These are phyloP conservation scores for Rhizopus stolonifer DNA, from an alignment of 371 early-diverging fungal genomes.

Conservation along the genomic window DNA sequence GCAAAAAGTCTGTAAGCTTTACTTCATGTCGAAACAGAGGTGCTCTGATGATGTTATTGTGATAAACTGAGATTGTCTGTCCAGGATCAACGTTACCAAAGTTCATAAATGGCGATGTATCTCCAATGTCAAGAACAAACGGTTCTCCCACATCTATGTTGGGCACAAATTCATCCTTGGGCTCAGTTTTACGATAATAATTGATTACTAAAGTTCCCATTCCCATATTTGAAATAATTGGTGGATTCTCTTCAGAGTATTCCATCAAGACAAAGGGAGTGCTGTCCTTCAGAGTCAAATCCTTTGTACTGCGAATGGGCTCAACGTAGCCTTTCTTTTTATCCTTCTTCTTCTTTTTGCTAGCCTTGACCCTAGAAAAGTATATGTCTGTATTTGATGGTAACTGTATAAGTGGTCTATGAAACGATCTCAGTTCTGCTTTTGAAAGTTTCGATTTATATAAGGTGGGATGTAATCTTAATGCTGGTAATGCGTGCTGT, in stretches of 20 bases:
- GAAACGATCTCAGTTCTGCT: conserved; percentile 91
- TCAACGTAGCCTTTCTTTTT: conserved; percentile 74
- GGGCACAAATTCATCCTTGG: conserved; percentile 78
- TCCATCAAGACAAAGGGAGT: conserved; percentile 89
- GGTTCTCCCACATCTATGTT: conserved; percentile 83
- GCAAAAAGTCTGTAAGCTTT: conserved; percentile 80
- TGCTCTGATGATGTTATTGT: conserved; percentile 97
- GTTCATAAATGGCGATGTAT: conserved; percentile 96
- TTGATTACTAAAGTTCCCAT: conserved; percentile 98
- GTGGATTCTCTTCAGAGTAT: conserved; percentile 99
- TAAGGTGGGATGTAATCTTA: conserved; percentile 82
- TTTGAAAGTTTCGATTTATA: conserved; percentile 90
- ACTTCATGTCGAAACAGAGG: conserved; percentile 90
- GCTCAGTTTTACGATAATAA: conserved; percentile 95
- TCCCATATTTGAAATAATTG: conserved; percentile 91
- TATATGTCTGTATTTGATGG: conserved; percentile 55
- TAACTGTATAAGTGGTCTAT: conserved; percentile 83
- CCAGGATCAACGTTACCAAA: conserved; percentile 97
- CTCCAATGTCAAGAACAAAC: conserved; percentile 89
- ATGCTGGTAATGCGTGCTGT: conserved; percentile 94
- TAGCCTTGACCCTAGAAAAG: conserved; percentile 72
- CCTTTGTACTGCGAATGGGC: conserved; percentile 81
- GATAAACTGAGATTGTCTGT: conserved; percentile 81
- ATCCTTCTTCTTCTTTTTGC: conserved; percentile 76
- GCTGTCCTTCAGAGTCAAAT: conserved; percentile 90